Evolutionary conservation across 257 asterid genomes (phyloP).

Genomic region (Petrea volubilis): DNA sequence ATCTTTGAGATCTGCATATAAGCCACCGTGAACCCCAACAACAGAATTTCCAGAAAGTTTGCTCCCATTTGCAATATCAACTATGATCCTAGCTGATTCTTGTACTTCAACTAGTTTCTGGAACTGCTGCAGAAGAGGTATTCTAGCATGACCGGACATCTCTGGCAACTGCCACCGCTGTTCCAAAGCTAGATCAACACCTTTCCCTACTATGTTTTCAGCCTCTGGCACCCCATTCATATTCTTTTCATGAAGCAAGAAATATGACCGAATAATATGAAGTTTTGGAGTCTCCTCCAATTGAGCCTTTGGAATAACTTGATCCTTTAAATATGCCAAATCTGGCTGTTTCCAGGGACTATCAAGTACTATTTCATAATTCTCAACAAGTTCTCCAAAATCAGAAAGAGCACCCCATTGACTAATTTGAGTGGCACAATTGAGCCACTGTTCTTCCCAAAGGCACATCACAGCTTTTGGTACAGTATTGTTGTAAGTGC

Average conservation of each 20-base stretch:
- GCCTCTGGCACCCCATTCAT: slow-evolving; percentile 89
- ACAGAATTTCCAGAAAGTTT: slow-evolving; percentile 79
- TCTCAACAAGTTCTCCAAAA: slow-evolving; percentile 89
- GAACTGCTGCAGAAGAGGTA: slow-evolving; percentile 96
- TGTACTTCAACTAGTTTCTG: slow-evolving; percentile 99
- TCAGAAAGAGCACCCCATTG: slow-evolving; percentile 97
- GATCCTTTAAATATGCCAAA: slow-evolving; percentile 89
- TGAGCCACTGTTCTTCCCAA: slow-evolving; percentile 99
- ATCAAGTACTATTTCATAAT: slow-evolving; percentile 92
- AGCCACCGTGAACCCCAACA: slow-evolving; percentile 77
- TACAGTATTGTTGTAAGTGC: slow-evolving; percentile 91
- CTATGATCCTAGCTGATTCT: slow-evolving; percentile 89
- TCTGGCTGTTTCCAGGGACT: slow-evolving; percentile 99
- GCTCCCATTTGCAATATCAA: slow-evolving; percentile 91
- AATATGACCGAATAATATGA: slow-evolving; percentile 90
- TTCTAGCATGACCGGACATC: slow-evolving; percentile 93
- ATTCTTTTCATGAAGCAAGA: slow-evolving; percentile 96
- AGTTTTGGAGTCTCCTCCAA: slow-evolving; percentile 97
- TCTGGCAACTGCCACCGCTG: slow-evolving; percentile 99
- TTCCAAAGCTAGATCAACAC: slow-evolving; percentile 96
- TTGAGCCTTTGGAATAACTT: slow-evolving; percentile 96
- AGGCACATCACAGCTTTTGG: slow-evolving; percentile 99
- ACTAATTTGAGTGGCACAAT: slow-evolving; percentile 93
- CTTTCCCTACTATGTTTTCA: slow-evolving; percentile 89
- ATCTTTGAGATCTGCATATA: slow-evolving; percentile 95